Evolutionary conservation across 2,329 filamentous ascomycete species (phyloP), one percentile per base, ranked within the genome.

Genomic region (Periconia macrospinosa): DNA sequence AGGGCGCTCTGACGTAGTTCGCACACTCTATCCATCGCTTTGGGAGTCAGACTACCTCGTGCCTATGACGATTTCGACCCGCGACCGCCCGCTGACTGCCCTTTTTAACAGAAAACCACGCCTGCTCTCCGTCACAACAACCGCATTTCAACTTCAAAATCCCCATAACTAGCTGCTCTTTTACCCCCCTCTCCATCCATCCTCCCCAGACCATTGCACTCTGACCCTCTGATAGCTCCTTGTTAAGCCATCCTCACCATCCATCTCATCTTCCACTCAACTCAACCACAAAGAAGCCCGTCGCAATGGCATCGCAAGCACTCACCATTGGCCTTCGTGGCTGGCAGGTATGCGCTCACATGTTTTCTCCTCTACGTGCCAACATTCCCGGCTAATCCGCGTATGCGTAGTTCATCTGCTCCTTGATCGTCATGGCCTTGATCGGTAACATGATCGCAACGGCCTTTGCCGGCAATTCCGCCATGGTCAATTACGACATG

Each of bases 391-490:
- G 52, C 44, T 53, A 35, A 59, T 45, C 45, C 42, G 56, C 20
- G 54, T 6, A 15, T 23, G 23, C 20, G 15, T 58, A 87, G 83
- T 83, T 86, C 71, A 47, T 86, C 65, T 86, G 80, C 75, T 77
- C 83, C 33, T 68, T 86, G 52, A 78, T 88, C 64, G 72, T 86
- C 66, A 83, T 86, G 76, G 78, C 83, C 13, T 76, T 88, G 44
- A 69, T 85, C 61, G 85, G 84, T 61, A 85, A 86, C 77, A 85
- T 86, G 76, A 84, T 87, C 67, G 76, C 78, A 48, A 74, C 79
- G 40, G 73, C 79, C 5, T 75, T 74, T 53, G 63, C 75, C 49
- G 82, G 84, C 67, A 83, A 84, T 62, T 80, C 83, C 2, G 76
- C 81, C 19, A 78, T 84, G 48, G 76, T 88, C 74, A 74, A 79